Conservation (phyloP, 176 grass and related monocot genomes). For the Paspalum vaginatum region DNA sequence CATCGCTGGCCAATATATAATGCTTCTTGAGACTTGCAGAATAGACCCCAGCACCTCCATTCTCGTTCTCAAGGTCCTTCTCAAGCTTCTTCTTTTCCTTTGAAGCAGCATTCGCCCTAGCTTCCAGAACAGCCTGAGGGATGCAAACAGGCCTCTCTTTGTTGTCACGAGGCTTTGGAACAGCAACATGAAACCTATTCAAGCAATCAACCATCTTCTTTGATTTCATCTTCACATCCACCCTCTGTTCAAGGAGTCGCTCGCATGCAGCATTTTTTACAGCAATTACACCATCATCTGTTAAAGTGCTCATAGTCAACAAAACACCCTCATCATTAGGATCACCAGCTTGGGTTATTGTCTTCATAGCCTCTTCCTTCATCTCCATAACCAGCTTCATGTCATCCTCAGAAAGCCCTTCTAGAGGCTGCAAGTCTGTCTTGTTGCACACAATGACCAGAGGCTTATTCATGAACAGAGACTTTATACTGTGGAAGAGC, state of each 20-base stretch:
- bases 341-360: slow-evolving; percentile 54
- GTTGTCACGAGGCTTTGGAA: slow-evolving; percentile 79
- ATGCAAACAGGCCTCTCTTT: slow-evolving; percentile 64
- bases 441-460: slow-evolving; percentile 80
- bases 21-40: slow-evolving; percentile 76
- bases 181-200: slow-evolving; percentile 79
- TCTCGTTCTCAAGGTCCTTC: slow-evolving; percentile 68
- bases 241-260: slow-evolving; percentile 66
- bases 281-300: slow-evolving; percentile 74
- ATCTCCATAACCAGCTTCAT: slow-evolving; percentile 70
- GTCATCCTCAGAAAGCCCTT: slow-evolving; percentile 68
- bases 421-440: slow-evolving; percentile 73
- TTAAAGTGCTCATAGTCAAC: slow-evolving; percentile 82
- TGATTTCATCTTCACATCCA: slow-evolving; percentile 66
- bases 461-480: slow-evolving; percentile 81
- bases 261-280: slow-evolving; percentile 71
- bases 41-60: slow-evolving; percentile 90
- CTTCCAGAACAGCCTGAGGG: slow-evolving; percentile 50
- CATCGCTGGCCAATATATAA: slow-evolving; percentile 68
- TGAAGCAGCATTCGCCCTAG: slow-evolving; percentile 41
- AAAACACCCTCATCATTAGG: slow-evolving; percentile 64
- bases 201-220: slow-evolving; percentile 67
- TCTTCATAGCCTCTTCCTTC: slow-evolving; percentile 67
- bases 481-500: slow-evolving; percentile 86
- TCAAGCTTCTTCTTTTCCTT: slow-evolving; percentile 76